Evolutionary conservation across 345 rosid species (phyloP).

Genomic region (Geranium brycei): DNA sequence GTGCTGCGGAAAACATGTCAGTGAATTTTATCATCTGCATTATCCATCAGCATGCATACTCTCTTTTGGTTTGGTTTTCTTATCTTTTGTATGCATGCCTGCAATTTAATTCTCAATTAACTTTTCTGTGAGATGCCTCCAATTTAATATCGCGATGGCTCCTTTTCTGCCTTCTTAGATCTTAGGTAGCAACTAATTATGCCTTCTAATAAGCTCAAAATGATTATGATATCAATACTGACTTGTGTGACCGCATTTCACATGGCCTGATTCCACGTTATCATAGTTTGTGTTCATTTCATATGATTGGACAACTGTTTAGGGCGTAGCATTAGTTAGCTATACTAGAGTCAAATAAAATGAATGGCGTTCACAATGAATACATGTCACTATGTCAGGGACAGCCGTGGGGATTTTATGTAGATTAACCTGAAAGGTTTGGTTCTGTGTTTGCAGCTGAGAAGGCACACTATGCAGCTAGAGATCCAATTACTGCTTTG

Average conservation of each 20-base stretch:
- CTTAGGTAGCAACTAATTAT: not conserved
- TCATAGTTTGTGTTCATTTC: not conserved
- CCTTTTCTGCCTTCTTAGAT: not conserved
- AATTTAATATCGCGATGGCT: too few relatives aligned
- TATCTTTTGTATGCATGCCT: too few relatives aligned
- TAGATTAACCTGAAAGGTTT: not conserved
- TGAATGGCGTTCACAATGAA: not conserved
- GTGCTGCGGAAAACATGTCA: too few relatives aligned
- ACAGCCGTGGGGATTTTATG: not conserved
- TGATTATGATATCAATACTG: too few relatives aligned
- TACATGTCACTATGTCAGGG: too few relatives aligned
- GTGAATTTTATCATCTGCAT: too few relatives aligned
- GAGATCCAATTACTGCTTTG: slow-evolving; percentile 42
- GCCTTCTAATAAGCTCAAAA: not conserved
- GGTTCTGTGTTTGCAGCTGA: slow-evolving; percentile 23
- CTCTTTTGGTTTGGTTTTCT: too few relatives aligned
- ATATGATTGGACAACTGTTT: not conserved
- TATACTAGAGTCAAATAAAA: not conserved
- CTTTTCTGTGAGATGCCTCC: too few relatives aligned
- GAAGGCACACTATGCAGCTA: slow-evolving; percentile 42
- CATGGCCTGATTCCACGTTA: too few relatives aligned
- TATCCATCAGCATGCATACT: too few relatives aligned
- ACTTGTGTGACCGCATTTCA: too few relatives aligned
- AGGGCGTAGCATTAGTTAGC: not conserved
- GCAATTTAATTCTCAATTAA: too few relatives aligned